Conservation (phyloP, 2,329 filamentous ascomycete genomes). For the Calycina herbarum region DNA sequence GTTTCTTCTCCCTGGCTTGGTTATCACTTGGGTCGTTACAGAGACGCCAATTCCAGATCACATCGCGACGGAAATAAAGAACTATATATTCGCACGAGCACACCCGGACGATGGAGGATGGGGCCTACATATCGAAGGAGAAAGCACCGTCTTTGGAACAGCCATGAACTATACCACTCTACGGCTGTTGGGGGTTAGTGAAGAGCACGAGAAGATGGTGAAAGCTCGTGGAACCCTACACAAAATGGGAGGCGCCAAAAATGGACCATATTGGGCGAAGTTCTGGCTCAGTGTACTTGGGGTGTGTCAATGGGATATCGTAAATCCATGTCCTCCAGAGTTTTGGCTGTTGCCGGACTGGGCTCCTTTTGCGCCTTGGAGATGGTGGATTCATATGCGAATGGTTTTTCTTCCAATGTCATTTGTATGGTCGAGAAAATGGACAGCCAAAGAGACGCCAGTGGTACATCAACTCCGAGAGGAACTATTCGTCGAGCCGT, state of each 20-base stretch:
- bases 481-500: slow-evolving; percentile 80
- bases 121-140: slow-evolving; percentile 93
- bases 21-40: slow-evolving; percentile 86
- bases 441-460: slow-evolving; percentile 73
- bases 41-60: slow-evolving; percentile 80
- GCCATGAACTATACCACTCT: slow-evolving; percentile 82
- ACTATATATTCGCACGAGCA: slow-evolving; percentile 85
- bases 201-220: slow-evolving; percentile 81
- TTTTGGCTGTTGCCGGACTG: slow-evolving; percentile 91
- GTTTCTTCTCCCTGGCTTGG: slow-evolving; percentile 86
- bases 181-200: slow-evolving; percentile 77
- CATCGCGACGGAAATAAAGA: slow-evolving; percentile 83
- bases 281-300: slow-evolving; percentile 89
- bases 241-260: slow-evolving; percentile 78
- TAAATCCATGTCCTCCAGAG: slow-evolving; percentile 92
- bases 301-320: slow-evolving; percentile 83
- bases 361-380: slow-evolving; percentile 85
- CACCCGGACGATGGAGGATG: slow-evolving; percentile 90
- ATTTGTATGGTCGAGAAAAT: slow-evolving; percentile 82
- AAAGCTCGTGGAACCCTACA: slow-evolving; percentile 82
- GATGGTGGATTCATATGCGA: slow-evolving; percentile 99
- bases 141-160: slow-evolving; percentile 89
- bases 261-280: slow-evolving; percentile 93
- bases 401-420: slow-evolving; percentile 93
- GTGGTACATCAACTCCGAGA: slow-evolving; percentile 71